Percentiles rank a stretch among this genome's conserved stretches.
These are phyloP conservation scores for Dothiorella sarmentorum DNA, from an alignment of 2,329 filamentous ascomycete species.

Conservation along the genomic window DNA sequence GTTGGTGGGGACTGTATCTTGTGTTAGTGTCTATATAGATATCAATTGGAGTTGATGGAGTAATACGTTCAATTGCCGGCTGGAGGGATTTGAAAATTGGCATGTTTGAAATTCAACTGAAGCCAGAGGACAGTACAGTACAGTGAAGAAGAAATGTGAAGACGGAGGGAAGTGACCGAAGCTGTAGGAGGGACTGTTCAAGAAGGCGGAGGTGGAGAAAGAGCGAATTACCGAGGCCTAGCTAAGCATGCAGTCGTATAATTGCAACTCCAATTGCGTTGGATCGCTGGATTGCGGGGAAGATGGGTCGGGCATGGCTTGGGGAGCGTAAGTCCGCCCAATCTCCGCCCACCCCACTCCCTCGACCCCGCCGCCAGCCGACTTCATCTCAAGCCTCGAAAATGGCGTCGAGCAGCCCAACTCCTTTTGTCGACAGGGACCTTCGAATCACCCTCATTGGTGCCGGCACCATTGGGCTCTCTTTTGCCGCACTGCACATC, in stretches of 20 bases:
- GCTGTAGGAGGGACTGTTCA: neutral
- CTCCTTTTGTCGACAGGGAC: neutral
- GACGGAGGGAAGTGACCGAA: neutral
- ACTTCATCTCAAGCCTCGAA: neutral
- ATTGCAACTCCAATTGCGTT: neutral
- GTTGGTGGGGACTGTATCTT: constrained; percentile 48
- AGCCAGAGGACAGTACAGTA: neutral
- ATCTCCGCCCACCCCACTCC: neutral
- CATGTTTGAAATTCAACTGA: constrained; percentile 28
- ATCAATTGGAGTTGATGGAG: neutral
- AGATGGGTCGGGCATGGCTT: neutral
- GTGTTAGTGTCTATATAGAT: neutral
- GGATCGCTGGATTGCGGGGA: neutral
- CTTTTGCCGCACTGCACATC: constrained; percentile 54
- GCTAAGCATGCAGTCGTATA: neutral
- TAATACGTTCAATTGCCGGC: constrained; percentile 40
- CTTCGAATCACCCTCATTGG: constrained; percentile 42
- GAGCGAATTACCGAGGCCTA: neutral
- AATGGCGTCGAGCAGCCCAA: neutral
- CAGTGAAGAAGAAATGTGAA: neutral
- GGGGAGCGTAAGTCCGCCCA: neutral
- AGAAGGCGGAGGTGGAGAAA: constrained; percentile 6
- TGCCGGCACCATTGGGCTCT: constrained; percentile 53
- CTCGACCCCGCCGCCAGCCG: neutral
- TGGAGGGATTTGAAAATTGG: constrained; percentile 43